Evolutionary conservation across 2,329 filamentous ascomycete species (phyloP).

Genomic region (Paraphoma chrysanthemicola): DNA sequence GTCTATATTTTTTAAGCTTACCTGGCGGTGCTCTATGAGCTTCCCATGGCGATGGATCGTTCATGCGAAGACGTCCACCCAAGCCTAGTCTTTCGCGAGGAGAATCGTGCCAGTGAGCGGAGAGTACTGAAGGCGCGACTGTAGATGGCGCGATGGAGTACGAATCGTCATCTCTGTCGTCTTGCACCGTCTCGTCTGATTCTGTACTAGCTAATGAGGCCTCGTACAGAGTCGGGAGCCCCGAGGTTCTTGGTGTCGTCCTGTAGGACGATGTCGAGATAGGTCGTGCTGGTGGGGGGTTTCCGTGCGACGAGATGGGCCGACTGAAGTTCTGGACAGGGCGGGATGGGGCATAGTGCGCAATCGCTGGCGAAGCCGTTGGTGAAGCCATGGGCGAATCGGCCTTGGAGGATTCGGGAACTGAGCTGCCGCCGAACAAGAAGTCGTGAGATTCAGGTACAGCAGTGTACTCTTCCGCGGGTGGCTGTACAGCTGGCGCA

Average conservation of each 20-base stretch:
- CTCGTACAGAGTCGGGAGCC: conserved; percentile 42
- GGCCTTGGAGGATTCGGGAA: conserved; percentile 7
- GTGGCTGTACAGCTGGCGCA: conserved; percentile 15
- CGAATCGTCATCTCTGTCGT: conserved; percentile 19
- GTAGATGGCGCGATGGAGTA: conserved; percentile 38
- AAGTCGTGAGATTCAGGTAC: conserved; percentile 40
- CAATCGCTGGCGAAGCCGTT: background rate
- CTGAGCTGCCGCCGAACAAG: conserved; percentile 25
- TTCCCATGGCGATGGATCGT: conserved; percentile 43
- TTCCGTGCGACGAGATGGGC: conserved; percentile 14
- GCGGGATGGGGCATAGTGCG: conserved; percentile 23
- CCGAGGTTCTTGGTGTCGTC: conserved; percentile 19
- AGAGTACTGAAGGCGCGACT: conserved; percentile 44
- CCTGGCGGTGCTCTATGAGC: conserved; percentile 19
- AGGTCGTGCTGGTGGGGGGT: conserved; percentile 13
- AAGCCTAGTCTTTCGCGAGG: conserved; percentile 47
- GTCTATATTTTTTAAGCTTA: conserved; percentile 39
- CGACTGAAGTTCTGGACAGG: conserved; percentile 33
- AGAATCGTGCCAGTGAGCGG: conserved; percentile 44
- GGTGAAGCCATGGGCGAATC: conserved; percentile 16
- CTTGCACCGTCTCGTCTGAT: conserved; percentile 14
- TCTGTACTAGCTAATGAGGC: conserved; percentile 37
- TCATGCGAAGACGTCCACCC: conserved; percentile 42
- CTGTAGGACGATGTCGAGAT: conserved; percentile 17
- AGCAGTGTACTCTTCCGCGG: conserved; percentile 10